These are phyloP conservation scores for Xenoacremonium recifei DNA, from an alignment of 2,329 filamentous ascomycete genomes.

Conservation along the genomic window DNA sequence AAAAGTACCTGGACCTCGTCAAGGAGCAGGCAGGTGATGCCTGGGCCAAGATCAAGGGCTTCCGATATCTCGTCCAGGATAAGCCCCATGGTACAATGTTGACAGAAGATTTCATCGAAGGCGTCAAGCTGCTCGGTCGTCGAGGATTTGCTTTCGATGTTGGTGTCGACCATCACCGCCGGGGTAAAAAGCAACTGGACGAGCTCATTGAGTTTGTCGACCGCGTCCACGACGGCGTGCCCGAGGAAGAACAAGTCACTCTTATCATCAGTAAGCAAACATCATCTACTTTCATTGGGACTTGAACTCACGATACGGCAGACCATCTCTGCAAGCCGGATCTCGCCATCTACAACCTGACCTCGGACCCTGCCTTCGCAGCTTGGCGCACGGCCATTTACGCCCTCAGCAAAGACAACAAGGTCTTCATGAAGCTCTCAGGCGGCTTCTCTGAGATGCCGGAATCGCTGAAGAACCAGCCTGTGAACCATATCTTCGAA, in stretches of 20 bases:
- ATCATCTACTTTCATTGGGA: not conserved
- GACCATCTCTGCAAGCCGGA: slow-evolving; percentile 92
- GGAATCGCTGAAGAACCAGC: slow-evolving; percentile 46
- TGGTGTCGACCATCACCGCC: slow-evolving; percentile 76
- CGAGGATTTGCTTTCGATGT: slow-evolving; percentile 74
- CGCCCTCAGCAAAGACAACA: slow-evolving; percentile 61
- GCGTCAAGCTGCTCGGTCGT: slow-evolving; percentile 62
- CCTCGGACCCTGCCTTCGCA: slow-evolving; percentile 56
- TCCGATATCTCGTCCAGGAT: slow-evolving; percentile 80
- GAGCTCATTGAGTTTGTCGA: slow-evolving; percentile 70
- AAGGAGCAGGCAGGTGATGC: slow-evolving; percentile 60
- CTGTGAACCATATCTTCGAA: slow-evolving; percentile 58
- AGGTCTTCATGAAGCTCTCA: slow-evolving; percentile 88
- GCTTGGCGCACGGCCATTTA: slow-evolving; percentile 70
- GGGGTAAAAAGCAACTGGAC: slow-evolving; percentile 71
- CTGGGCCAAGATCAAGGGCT: slow-evolving; percentile 71
- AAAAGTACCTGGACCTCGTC: slow-evolving; percentile 63
- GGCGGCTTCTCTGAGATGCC: slow-evolving; percentile 81
- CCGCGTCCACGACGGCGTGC: slow-evolving; percentile 60
- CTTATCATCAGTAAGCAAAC: slow-evolving; percentile 67
- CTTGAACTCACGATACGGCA: slow-evolving; percentile 30
- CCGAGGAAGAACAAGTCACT: slow-evolving; percentile 57
- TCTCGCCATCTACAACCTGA: slow-evolving; percentile 59
- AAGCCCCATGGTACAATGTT: slow-evolving; percentile 67
- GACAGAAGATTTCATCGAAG: slow-evolving; percentile 60